phyloP scores from a whole-genome alignment of 345 rosid genomes.

The Brassica carinata region DNA sequence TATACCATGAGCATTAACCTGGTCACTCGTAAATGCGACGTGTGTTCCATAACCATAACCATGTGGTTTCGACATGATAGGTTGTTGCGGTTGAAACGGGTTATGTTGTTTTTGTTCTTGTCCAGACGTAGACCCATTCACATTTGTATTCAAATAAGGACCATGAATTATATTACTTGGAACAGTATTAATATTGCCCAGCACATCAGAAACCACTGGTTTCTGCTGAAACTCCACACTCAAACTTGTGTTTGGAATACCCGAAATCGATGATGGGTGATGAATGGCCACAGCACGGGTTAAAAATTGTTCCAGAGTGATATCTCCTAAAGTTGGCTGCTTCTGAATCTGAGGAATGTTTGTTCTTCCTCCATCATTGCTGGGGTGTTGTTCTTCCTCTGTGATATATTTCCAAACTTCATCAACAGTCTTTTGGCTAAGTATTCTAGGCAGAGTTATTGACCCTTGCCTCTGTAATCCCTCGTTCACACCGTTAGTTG shows the following conservation, averaged over 20 bases:
- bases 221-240: constrained; percentile 58
- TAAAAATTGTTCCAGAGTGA: constrained; percentile 80
- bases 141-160: constrained; percentile 56
- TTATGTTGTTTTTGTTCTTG: constrained; percentile 15
- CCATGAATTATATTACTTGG: constrained; percentile 39
- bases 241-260: constrained; percentile 34
- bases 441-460: constrained; percentile 64
- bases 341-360: constrained; percentile 51
- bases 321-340: constrained; percentile 80
- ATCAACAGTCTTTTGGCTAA: constrained; percentile 76
- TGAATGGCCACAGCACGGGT: constrained; percentile 63
- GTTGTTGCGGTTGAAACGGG: constrained; percentile 31
- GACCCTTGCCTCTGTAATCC: constrained; percentile 73
- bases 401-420: constrained; percentile 75
- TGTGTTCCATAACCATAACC: constrained; percentile 45
- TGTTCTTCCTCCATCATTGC: constrained; percentile 34
- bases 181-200: constrained; percentile 40
- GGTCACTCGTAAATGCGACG: constrained; percentile 44
- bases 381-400: constrained; percentile 39
- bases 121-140: constrained; percentile 49
- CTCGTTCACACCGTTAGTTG: not conserved
- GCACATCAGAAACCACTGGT: constrained; percentile 38
- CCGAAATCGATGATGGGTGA: constrained; percentile 17
- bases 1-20: constrained; percentile 49
- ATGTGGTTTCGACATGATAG: constrained; percentile 55